A percentile compares a stretch with the other conserved stretches of the same genome.
phyloP scores from a whole-genome alignment of 306 rosid genomes.

The Sechiopsis laciniata region DNA sequence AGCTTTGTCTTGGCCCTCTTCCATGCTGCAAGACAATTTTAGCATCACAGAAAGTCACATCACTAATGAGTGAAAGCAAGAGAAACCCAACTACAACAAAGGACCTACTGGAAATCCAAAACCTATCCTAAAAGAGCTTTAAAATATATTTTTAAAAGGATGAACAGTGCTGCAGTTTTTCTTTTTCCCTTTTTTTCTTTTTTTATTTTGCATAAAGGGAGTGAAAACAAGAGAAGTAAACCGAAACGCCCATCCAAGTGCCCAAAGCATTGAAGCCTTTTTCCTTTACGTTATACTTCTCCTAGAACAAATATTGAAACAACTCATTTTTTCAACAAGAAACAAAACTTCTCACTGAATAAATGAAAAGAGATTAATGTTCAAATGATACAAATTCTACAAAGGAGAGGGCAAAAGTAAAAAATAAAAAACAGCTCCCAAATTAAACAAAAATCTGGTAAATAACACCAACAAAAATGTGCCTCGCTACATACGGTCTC shows the following conservation, averaged over 20 bases:
- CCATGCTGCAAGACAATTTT: slow-evolving; percentile 54
- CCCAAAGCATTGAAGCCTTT: not conserved
- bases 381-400: too few relatives aligned
- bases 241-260: not conserved
- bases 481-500: too few relatives aligned
- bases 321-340: not conserved
- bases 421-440: too few relatives aligned
- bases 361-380: too few relatives aligned
- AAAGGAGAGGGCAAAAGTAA: too few relatives aligned
- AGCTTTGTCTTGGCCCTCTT: slow-evolving; percentile 30
- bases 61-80: not conserved
- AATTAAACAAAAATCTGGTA: too few relatives aligned
- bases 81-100: slow-evolving; percentile 12
- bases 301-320: not conserved
- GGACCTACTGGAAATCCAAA: slow-evolving; percentile 19
- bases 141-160: not conserved
- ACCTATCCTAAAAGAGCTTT: not conserved
- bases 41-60: not conserved
- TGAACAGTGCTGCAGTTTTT: not conserved
- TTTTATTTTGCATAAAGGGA: not conserved
- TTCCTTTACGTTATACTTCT: not conserved
- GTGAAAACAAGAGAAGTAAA: not conserved
- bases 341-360: too few relatives aligned
- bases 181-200: not conserved
- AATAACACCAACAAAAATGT: too few relatives aligned